These are phyloP conservation scores for Stevia rebaudiana DNA, from an alignment of 140 eudicot genomes.

Conservation along the genomic window DNA sequence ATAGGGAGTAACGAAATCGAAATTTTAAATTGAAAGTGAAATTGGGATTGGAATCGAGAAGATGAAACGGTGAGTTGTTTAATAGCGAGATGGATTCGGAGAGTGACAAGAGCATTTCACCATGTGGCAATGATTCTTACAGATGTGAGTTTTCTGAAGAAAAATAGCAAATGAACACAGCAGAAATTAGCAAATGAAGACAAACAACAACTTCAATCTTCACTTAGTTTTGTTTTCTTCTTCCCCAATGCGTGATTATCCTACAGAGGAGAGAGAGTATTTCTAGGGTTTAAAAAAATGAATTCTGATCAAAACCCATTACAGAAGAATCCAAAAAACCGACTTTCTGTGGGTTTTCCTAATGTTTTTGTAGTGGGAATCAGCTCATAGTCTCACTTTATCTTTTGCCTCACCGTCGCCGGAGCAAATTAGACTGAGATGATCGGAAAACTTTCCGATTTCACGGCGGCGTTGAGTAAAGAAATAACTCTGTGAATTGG, in stretches of 20 bases:
- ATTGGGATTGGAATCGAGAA: neutral
- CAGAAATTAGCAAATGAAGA: slow-evolving; percentile 30
- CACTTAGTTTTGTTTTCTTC: slow-evolving; percentile 27
- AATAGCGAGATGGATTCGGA: slow-evolving; percentile 10
- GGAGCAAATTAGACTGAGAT: neutral
- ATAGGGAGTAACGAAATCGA: slow-evolving; percentile 6
- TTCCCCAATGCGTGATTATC: slow-evolving; percentile 21
- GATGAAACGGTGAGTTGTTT: slow-evolving; percentile 5
- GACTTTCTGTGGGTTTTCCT: slow-evolving; percentile 24
- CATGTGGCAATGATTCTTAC: slow-evolving; percentile 30
- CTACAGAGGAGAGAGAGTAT: slow-evolving; percentile 17
- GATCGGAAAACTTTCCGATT: neutral
- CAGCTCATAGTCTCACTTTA: slow-evolving; percentile 24
- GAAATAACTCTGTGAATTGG: neutral
- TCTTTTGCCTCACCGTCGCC: neutral
- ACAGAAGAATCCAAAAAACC: slow-evolving; percentile 25
- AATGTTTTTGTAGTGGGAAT: slow-evolving; percentile 21
- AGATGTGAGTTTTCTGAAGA: slow-evolving; percentile 20
- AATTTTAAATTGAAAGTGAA: neutral
- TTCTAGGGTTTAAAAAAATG: neutral
- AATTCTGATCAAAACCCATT: slow-evolving; percentile 27
- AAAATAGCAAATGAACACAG: neutral
- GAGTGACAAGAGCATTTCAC: slow-evolving; percentile 36
- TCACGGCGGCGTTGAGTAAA: no score
- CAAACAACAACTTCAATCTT: slow-evolving; percentile 27